These are phyloP conservation scores for Solanum corneliomulleri DNA, from an alignment of 257 asterid species.

Conservation along the genomic window DNA sequence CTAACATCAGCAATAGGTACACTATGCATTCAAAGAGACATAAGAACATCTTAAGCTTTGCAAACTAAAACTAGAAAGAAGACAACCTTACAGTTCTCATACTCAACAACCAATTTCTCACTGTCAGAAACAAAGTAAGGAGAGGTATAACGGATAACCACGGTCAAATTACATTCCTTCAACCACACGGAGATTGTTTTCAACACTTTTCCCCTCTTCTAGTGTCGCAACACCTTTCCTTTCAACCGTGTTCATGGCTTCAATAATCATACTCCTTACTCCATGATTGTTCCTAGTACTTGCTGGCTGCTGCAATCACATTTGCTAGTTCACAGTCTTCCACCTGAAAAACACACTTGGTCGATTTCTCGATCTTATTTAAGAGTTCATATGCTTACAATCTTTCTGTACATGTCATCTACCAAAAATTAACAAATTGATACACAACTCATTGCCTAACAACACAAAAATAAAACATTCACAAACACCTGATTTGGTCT, in stretches of 20 bases:
- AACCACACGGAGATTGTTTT: conserved; percentile 69
- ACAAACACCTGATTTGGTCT: conserved; percentile 78
- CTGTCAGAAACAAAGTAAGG: conserved; percentile 82
- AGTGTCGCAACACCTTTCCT: conserved; percentile 92
- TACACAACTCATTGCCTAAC: not conserved
- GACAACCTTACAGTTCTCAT: conserved; percentile 83
- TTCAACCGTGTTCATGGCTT: conserved; percentile 89
- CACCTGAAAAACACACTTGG: conserved; percentile 25
- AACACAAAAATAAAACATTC: not conserved
- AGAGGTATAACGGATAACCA: conserved; percentile 48
- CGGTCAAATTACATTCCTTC: conserved; percentile 98
- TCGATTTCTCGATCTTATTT: not conserved
- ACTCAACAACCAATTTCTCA: conserved; percentile 85
- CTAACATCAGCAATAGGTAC: not conserved
- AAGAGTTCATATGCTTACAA: not conserved
- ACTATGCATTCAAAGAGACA: not conserved
- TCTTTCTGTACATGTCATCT: not conserved
- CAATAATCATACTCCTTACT: conserved; percentile 84
- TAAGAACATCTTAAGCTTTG: not conserved
- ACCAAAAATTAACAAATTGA: not conserved
- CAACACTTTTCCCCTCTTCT: conserved; percentile 89
- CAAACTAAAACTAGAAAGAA: not conserved
- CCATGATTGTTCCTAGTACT: conserved; percentile 56
- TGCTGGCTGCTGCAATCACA: conserved; percentile 66
- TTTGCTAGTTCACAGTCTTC: conserved; percentile 92